phyloP scores from a whole-genome alignment of 2,329 filamentous ascomycete genomes.

The Pyrenochaeta sp. region DNA sequence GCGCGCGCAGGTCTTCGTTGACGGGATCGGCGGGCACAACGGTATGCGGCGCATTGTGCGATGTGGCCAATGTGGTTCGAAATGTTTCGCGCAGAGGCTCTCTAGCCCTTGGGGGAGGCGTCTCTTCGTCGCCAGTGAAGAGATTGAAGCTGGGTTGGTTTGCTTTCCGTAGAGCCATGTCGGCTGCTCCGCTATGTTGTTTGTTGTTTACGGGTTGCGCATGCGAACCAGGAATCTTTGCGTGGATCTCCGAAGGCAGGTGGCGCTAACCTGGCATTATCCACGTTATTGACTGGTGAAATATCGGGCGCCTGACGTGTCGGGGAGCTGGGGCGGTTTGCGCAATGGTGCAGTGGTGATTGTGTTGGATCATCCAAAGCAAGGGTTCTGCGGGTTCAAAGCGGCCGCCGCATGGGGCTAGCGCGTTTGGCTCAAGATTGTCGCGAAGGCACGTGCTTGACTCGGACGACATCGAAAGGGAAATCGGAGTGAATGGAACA shows the following conservation, averaged over 20 bases:
- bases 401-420: slow-evolving; percentile 19
- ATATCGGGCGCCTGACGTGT: no score
- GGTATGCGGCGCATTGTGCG: slow-evolving; percentile 47
- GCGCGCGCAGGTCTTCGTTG: slow-evolving; percentile 85
- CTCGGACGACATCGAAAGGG: neutral
- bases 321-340: neutral
- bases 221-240: no score
- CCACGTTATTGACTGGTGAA: no score
- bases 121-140: slow-evolving; percentile 52
- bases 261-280: no score
- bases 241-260: no score
- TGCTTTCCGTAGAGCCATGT: slow-evolving; percentile 40
- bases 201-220: slow-evolving; percentile 26
- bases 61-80: slow-evolving; percentile 51
- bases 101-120: slow-evolving; percentile 37
- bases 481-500: no score
- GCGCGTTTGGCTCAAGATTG: slow-evolving; percentile 10
- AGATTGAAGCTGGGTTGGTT: slow-evolving; percentile 59
- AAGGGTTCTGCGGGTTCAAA: slow-evolving; percentile 13
- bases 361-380: slow-evolving; percentile 18
- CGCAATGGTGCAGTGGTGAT: neutral
- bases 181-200: slow-evolving; percentile 15
- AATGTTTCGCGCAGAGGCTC: slow-evolving; percentile 53
- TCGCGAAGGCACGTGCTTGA: slow-evolving; percentile 17
- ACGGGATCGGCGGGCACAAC: slow-evolving; percentile 50